Conservation (phyloP, 169 alveolate species). For the Cryptosporidium felis region DNA sequence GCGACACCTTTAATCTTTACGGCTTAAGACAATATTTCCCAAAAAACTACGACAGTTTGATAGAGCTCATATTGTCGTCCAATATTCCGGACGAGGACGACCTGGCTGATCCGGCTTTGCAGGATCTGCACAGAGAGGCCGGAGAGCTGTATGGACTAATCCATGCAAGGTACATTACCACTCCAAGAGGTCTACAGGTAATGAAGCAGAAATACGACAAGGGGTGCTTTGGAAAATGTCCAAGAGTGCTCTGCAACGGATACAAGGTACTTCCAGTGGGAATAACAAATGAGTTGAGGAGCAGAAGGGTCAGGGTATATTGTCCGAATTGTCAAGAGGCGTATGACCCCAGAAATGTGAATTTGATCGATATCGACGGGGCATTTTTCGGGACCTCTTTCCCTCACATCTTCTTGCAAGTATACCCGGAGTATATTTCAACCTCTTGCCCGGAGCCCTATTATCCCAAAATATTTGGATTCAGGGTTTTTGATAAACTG, state of each 20-base stretch:
- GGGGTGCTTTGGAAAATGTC: conserved; percentile 97
- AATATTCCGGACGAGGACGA: conserved; percentile 77
- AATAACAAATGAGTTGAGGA: conserved; percentile 89
- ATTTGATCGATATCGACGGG: conserved; percentile 91
- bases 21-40: conserved; percentile 76
- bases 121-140: conserved; percentile 87
- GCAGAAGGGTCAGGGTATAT: conserved; percentile 91
- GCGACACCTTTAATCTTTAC: conserved; percentile 79
- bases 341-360: conserved; percentile 80
- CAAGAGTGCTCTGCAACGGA: conserved; percentile 95
- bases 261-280: conserved; percentile 94
- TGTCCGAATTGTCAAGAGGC: conserved; percentile 97
- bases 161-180: conserved; percentile 92
- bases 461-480: conserved; percentile 84
- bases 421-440: conserved; percentile 88
- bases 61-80: conserved; percentile 73
- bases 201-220: conserved; percentile 93
- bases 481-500: conserved; percentile 78
- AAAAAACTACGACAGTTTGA: conserved; percentile 63
- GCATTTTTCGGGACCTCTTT: conserved; percentile 94
- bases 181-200: conserved; percentile 90
- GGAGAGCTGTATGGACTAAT: conserved; percentile 92
- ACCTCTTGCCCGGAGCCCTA: conserved; percentile 82
- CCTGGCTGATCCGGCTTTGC: conserved; percentile 74
- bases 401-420: conserved; percentile 89